phyloP scores from a whole-genome alignment of 352 stramenopile genomes.

The Globisporangium sylvaticum region DNA sequence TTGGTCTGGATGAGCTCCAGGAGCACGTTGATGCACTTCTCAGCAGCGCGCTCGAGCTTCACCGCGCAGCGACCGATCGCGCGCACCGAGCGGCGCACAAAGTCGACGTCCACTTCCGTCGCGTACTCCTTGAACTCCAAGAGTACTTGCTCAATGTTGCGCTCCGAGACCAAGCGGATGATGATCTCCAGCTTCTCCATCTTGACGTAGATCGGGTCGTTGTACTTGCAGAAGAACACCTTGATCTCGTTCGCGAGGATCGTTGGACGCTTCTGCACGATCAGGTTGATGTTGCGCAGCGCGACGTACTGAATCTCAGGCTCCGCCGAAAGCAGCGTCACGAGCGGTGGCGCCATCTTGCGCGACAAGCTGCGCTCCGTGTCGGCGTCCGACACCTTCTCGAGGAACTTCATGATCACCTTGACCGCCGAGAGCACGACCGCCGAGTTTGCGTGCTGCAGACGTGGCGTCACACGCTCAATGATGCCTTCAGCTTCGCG shows the following conservation, averaged over 20 bases:
- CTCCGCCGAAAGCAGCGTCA: slow-evolving; percentile 97
- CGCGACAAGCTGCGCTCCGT: slow-evolving; percentile 86
- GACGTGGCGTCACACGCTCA: slow-evolving; percentile 95
- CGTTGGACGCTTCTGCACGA: slow-evolving; percentile 96
- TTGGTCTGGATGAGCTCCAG: slow-evolving; percentile 99
- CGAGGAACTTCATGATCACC: slow-evolving; percentile 94
- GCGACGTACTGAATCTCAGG: slow-evolving; percentile 99
- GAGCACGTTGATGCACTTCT: slow-evolving; percentile 98
- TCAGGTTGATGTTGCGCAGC: slow-evolving; percentile 99
- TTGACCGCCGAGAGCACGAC: slow-evolving; percentile 99
- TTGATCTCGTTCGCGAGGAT: slow-evolving; percentile 96
- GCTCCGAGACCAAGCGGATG: slow-evolving; percentile 96
- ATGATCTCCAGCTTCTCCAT: slow-evolving; percentile 99
- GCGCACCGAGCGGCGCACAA: slow-evolving; percentile 95
- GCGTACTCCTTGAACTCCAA: slow-evolving; percentile 99
- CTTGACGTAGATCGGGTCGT: slow-evolving; percentile 95
- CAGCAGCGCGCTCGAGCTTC: slow-evolving; percentile 96
- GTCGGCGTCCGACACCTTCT: slow-evolving; percentile 94
- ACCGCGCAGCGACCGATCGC: slow-evolving; percentile 97
- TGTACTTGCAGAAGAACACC: slow-evolving; percentile 99
- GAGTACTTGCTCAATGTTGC: slow-evolving; percentile 98
- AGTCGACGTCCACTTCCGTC: slow-evolving; percentile 98
- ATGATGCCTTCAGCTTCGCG: slow-evolving; percentile 98
- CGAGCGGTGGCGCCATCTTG: slow-evolving; percentile 97
- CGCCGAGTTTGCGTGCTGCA: slow-evolving; percentile 98